Percentiles rank a stretch among this genome's conserved stretches.
phyloP scores from a whole-genome alignment of 352 stramenopile species.

The Phytophthora ohioensis region DNA sequence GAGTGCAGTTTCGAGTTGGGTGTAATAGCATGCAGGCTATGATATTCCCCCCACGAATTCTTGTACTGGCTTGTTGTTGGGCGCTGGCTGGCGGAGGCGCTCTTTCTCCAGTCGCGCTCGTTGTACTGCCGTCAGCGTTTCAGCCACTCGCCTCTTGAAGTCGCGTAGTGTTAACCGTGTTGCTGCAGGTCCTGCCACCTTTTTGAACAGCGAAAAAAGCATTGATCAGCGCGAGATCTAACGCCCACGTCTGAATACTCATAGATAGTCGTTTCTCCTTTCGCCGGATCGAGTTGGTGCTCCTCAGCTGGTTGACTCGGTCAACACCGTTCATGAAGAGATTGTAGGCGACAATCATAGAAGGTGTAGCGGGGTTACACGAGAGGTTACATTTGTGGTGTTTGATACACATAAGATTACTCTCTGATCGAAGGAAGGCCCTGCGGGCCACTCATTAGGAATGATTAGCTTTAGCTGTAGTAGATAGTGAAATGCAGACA shows the following conservation, averaged over 20 bases:
- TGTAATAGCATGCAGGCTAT: neutral
- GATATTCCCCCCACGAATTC: neutral
- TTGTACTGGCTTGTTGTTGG: neutral
- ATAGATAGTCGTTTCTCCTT: conserved; percentile 1
- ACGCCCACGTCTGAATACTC: conserved; percentile 14
- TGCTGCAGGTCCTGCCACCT: conserved; percentile 6
- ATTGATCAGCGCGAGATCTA: conserved; percentile 19
- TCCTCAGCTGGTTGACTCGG: conserved; percentile 10
- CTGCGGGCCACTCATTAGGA: too few species aligned
- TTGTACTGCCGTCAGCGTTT: conserved; percentile 1
- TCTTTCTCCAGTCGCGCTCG: neutral
- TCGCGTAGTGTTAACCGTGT: conserved; percentile 3
- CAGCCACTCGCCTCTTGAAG: conserved; percentile 13
- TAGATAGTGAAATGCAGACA: too few species aligned
- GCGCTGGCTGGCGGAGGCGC: neutral
- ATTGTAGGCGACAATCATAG: conserved; percentile 9
- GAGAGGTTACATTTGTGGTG: too few species aligned
- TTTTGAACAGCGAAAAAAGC: neutral
- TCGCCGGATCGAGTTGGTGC: conserved; percentile 15
- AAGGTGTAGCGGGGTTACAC: neutral
- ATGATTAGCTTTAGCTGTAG: too few species aligned
- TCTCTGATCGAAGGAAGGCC: too few species aligned
- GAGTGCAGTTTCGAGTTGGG: neutral
- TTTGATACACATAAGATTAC: too few species aligned
- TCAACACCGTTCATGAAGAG: conserved; percentile 18